Base-by-base conservation (phyloP, 805 yeast genomes). In the Zygosaccharomyces pseudorouxii region DNA sequence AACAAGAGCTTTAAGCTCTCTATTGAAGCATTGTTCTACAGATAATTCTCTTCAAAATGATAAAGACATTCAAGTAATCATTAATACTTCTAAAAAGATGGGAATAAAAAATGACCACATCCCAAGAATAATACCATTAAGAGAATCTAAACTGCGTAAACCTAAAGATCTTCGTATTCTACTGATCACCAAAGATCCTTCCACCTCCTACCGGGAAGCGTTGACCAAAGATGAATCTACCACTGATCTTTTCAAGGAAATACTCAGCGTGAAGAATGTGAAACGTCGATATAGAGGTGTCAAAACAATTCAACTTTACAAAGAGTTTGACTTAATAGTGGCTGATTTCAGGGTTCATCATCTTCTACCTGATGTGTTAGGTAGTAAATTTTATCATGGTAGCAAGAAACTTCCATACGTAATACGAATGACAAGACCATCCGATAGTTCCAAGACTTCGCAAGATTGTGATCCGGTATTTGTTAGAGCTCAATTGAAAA, bases 121-220 rank as follows among this genome's bases (percentile, higher is more conserved):
- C 1, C 84, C 86, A 3, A 67, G 86, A 37, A 75, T 83, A 42
- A 71, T 82, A 20, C 86, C 88, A 3, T 54, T 85, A 10, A 72
- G 78, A 0, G 69, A 76, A 5, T 57, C 60, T 54, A 74, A 77
- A 53, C 63, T 84, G 48, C 76, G 74, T 45, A 73, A 71, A 48
- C 62, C 79, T 2, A 74, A 74, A 18, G 75, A 76, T 18, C 69
- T 76, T 43, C 69, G 79, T 19, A 74, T 85, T 4, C 61, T 86
- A 3, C 70, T 88, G 16, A 74, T 88, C 11, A 84, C 92, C 7
- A 86, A 84, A 54, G 93, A 87, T 59, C 90, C 92, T 1, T 77
- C 83, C 4, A 70, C 77, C 4, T 71, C 73, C 5, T 86, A 80
- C 57, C 71, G 81, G 30, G 71, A 70, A 9, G 71, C 74, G 4